Percentiles rank a stretch among this genome's conserved stretches.
These are phyloP conservation scores for Lathyrus sativus DNA, from an alignment of 306 rosid species.

Conservation along the genomic window DNA sequence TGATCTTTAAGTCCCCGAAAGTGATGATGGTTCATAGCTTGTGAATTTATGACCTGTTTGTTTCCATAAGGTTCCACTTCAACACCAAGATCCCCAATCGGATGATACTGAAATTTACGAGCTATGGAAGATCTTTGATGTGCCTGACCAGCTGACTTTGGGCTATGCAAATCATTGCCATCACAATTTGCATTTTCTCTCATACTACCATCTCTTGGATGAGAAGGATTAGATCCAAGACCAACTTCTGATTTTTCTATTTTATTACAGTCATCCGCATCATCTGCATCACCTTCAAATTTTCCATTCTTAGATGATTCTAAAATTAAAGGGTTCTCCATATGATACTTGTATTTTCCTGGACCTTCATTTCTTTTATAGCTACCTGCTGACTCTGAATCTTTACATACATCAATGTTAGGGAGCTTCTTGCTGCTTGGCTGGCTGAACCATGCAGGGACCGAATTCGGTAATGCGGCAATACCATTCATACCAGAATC, in stretches of 20 bases:
- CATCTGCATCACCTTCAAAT: conserved; percentile 51
- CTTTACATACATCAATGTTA: conserved; percentile 65
- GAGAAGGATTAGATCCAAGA: conserved; percentile 44
- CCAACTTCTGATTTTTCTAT: conserved; percentile 49
- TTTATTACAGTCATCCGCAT: conserved; percentile 44
- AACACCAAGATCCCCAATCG: conserved; percentile 77
- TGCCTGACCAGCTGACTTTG: conserved; percentile 56
- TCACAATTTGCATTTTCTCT: conserved; percentile 61
- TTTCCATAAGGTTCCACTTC: conserved; percentile 62
- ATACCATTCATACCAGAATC: conserved; percentile 51
- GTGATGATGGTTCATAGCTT: conserved; percentile 55
- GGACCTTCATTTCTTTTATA: conserved; percentile 57
- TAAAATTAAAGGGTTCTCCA: conserved; percentile 57
- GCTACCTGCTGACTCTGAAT: conserved; percentile 58
- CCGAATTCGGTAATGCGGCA: conserved; percentile 53
- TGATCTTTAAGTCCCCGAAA: conserved; percentile 53
- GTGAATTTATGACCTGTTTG: conserved; percentile 53
- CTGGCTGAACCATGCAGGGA: conserved; percentile 51
- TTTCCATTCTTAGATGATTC: conserved; percentile 71
- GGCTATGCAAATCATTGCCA: conserved; percentile 55
- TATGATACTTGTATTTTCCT: conserved; percentile 59
- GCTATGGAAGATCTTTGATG: conserved; percentile 58
- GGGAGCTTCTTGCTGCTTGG: conserved; percentile 59
- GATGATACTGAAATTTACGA: conserved; percentile 87
- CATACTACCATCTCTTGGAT: conserved; percentile 43